Evolutionary conservation across 176 grass and related monocot species (phyloP).

Genomic region (Puccinellia tenuiflora): DNA sequence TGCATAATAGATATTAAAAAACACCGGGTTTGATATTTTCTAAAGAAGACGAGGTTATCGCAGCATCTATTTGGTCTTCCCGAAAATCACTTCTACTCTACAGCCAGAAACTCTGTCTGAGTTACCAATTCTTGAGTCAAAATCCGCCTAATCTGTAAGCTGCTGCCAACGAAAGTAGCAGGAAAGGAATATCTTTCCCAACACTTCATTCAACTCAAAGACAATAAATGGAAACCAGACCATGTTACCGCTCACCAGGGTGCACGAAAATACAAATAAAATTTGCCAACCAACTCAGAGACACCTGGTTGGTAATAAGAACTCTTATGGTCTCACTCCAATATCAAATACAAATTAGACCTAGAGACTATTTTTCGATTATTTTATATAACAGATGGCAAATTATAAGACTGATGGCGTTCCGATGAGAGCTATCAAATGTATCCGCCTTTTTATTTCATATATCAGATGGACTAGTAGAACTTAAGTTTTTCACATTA

Average conservation of each 20-base stretch:
- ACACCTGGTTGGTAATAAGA: neutral
- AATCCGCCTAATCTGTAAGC: neutral
- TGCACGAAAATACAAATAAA: conserved; percentile 5
- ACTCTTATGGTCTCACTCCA: neutral
- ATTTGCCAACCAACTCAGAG: neutral
- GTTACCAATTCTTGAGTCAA: neutral
- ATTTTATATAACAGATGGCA: neutral
- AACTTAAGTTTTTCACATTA: neutral
- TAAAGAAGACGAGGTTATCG: neutral
- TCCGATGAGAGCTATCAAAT: neutral
- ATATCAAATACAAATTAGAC: neutral
- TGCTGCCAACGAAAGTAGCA: neutral
- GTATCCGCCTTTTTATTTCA: neutral
- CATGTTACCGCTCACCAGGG: neutral
- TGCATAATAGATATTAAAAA: neutral
- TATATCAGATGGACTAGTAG: neutral
- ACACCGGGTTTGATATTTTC: conserved; percentile 1
- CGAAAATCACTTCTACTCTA: conserved; percentile 1
- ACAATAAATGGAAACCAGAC: neutral
- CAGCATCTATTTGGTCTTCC: neutral
- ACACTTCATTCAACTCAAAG: neutral
- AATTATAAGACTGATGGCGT: neutral
- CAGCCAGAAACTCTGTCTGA: neutral
- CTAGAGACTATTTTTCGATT: neutral
- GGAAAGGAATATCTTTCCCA: neutral